Evolutionary conservation across 257 asterid species (phyloP), one percentile per base, ranked within the genome.

Genomic region (Salvia rosmarinus): DNA sequence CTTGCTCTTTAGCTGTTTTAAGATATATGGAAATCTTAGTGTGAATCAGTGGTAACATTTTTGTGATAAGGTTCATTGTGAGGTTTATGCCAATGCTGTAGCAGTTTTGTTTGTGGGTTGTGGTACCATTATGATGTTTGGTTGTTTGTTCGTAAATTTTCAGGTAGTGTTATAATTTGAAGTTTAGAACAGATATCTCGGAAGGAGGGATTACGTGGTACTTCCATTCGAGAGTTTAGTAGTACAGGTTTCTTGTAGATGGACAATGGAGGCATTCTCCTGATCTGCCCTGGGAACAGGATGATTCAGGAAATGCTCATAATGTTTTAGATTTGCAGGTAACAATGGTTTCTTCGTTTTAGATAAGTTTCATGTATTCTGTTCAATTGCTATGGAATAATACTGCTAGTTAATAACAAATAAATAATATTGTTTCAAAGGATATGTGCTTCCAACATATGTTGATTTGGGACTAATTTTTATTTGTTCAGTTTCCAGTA

Each of bases 311-410:
- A 75, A 87, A 83, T 83, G 83, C 90, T 64, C 85, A 79, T 64
- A 95, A 95, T 85, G 84, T 88, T 74, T 87, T 95, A 73, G 97
- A 95, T 78, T 82, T 95, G 88, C 88, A 95, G 97, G 99, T 91
- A 88, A 81, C 64, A 34, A 40, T 67, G 57, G 35, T 43, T 23
- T 70, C n/a, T n/a, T n/a, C n/a, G n/a, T n/a, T n/a, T n/a, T n/a
- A n/a, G n/a, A n/a, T n/a, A n/a, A n/a, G n/a, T n/a, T n/a, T n/a
- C n/a, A n/a, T n/a, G n/a, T n/a, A n/a, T n/a, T n/a, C n/a, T n/a
- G n/a, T n/a, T n/a, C n/a, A n/a, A n/a, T n/a, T n/a, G n/a, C n/a
- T n/a, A n/a, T n/a, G n/a, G n/a, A n/a, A n/a, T n/a, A n/a, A n/a
- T n/a, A n/a, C n/a, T n/a, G n/a, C n/a, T n/a, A n/a, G n/a, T n/a